Evolutionary conservation across 2,329 filamentous ascomycete genomes (phyloP).

Genomic region (Alternaria triticimaculans): DNA sequence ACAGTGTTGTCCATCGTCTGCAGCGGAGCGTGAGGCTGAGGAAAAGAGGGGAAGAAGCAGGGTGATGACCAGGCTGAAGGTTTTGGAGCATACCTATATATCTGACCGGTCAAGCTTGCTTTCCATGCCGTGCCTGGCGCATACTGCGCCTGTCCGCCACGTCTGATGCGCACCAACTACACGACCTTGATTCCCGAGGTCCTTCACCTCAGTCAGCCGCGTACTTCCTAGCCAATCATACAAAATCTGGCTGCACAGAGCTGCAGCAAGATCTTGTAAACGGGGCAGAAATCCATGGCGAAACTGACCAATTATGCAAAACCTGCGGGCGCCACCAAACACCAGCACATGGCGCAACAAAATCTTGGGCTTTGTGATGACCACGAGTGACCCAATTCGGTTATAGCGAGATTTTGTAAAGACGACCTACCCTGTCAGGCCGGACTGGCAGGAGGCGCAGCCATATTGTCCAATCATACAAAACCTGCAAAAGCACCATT

Average conservation of each 20-base stretch:
- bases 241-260: background rate
- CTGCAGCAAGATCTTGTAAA: background rate
- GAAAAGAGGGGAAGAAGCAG: background rate
- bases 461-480: background rate
- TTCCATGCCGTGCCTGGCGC: background rate
- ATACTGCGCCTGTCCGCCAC: background rate
- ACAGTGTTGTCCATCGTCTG: background rate
- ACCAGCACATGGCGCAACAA: fast-evolving
- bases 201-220: background rate
- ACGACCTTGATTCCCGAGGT: fast-evolving
- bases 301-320: background rate
- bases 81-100: background rate
- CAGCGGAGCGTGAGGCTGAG: background rate
- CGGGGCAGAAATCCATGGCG: background rate
- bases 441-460: background rate
- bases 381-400: fast-evolving
- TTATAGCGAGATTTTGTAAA: background rate
- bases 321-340: background rate
- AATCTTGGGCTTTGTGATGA: background rate
- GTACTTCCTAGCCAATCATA: background rate
- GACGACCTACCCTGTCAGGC: background rate
- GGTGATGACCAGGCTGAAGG: background rate
- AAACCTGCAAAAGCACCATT: background rate
- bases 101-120: background rate
- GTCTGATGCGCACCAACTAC: background rate